Percentiles rank a stretch among this genome's conserved stretches.
Evolutionary conservation across 345 rosid species (phyloP).

Genomic region (Salix suchowensis): DNA sequence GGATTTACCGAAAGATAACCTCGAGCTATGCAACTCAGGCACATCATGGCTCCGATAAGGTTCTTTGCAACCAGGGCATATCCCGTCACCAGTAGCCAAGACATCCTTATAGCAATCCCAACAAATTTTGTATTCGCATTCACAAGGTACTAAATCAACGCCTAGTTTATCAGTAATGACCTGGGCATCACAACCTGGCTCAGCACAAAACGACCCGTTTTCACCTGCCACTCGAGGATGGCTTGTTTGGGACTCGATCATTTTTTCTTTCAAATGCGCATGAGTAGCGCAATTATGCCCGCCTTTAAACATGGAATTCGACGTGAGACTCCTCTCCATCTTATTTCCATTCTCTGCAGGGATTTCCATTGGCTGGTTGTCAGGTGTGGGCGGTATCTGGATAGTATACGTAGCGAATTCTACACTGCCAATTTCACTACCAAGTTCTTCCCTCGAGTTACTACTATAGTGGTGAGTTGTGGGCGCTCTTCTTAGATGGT

Average conservation of each 20-base stretch:
- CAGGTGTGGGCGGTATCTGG: constrained; percentile 60
- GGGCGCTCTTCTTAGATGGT: constrained; percentile 12
- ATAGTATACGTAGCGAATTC: constrained; percentile 47
- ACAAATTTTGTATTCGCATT: constrained; percentile 49
- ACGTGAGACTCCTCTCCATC: constrained; percentile 8
- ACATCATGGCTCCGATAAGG: constrained; percentile 29
- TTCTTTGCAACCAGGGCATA: constrained; percentile 52
- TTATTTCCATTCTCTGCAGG: not conserved
- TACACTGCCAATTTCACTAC: constrained; percentile 38
- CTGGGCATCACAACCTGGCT: constrained; percentile 39
- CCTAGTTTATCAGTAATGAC: constrained; percentile 35
- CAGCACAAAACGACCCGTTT: constrained; percentile 33
- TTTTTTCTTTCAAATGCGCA: constrained; percentile 37
- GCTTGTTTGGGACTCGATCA: constrained; percentile 23
- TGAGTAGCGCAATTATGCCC: constrained; percentile 35
- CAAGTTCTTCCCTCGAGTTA: constrained; percentile 38
- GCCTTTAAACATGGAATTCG: constrained; percentile 45
- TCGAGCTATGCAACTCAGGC: constrained; percentile 22
- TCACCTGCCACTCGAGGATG: constrained; percentile 23
- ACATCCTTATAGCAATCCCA: constrained; percentile 39
- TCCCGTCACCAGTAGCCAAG: constrained; percentile 27
- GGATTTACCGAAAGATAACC: constrained; percentile 29
- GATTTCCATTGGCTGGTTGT: constrained; percentile 38
- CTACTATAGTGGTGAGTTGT: constrained; percentile 38
- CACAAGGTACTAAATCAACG: constrained; percentile 32